phyloP scores from a whole-genome alignment of 768 basidiomycete genomes.

The Termitomyces sp. region DNA sequence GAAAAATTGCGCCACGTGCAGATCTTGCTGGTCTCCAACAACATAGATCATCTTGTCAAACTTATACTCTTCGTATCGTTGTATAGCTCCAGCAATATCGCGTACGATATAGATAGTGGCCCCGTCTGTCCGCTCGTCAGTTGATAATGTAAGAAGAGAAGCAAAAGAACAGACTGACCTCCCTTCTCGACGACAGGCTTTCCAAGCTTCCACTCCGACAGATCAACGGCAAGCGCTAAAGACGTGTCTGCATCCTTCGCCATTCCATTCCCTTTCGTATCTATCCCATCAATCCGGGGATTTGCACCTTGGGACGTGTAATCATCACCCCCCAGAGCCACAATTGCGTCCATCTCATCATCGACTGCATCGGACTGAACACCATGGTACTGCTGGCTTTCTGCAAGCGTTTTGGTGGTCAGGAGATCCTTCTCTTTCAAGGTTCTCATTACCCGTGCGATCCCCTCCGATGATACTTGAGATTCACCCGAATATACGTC shows the following conservation, averaged over 20 bases:
- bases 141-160: not conserved
- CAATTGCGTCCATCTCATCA: not conserved
- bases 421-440: constrained; percentile 60
- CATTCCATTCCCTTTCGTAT: not conserved
- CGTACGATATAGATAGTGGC: constrained; percentile 90
- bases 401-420: constrained; percentile 1
- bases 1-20: constrained; percentile 88
- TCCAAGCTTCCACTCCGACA: constrained; percentile 84
- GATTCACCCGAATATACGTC: constrained; percentile 92
- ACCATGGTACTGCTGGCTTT: not conserved
- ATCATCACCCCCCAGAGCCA: no score
- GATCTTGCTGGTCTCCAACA: constrained; percentile 77
- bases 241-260: constrained; percentile 27
- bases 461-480: constrained; percentile 60
- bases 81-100: constrained; percentile 88
- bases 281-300: not conserved
- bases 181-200: constrained; percentile 84
- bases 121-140: constrained; percentile 51
- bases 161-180: constrained; percentile 32
- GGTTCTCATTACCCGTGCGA: constrained; percentile 59
- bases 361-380: not conserved
- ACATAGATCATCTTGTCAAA: constrained; percentile 89
- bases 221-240: constrained; percentile 77
- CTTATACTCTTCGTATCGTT: constrained; percentile 86
- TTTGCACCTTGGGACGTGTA: not conserved